Evolutionary conservation across 2,329 filamentous ascomycete species (phyloP).

Genomic region (Pyricularia grisea): DNA sequence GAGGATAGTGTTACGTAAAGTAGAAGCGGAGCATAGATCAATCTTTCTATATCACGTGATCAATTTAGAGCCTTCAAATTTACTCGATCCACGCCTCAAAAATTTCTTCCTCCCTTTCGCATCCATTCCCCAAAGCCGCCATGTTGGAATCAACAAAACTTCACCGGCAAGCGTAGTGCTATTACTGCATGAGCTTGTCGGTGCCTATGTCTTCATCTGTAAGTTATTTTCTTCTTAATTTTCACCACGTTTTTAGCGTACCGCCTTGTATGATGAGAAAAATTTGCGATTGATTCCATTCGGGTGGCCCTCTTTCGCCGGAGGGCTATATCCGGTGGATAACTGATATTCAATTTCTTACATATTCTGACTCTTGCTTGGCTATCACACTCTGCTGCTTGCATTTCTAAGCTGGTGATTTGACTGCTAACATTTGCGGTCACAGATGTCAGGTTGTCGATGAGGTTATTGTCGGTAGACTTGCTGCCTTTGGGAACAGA

Average conservation of each 20-base stretch:
- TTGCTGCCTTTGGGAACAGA: neutral
- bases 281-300: slow-evolving; percentile 90
- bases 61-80: neutral
- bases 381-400: neutral
- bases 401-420: neutral
- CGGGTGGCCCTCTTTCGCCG: slow-evolving; percentile 69
- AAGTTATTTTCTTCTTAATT: neutral
- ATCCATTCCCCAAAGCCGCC: neutral
- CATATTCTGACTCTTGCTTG: slow-evolving; percentile 66
- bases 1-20: neutral
- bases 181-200: neutral
- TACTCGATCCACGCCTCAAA: neutral
- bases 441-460: neutral
- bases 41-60: neutral
- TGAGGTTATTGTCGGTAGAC: neutral
- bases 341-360: slow-evolving; percentile 83
- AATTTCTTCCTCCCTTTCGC: neutral
- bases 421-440: neutral
- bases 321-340: slow-evolving; percentile 63
- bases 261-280: slow-evolving; percentile 60
- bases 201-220: neutral
- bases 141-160: neutral
- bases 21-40: neutral
- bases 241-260: too few species aligned
- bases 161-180: neutral